Conservation (phyloP, 2,329 filamentous ascomycete species). For the Leptodontidium sp. region DNA sequence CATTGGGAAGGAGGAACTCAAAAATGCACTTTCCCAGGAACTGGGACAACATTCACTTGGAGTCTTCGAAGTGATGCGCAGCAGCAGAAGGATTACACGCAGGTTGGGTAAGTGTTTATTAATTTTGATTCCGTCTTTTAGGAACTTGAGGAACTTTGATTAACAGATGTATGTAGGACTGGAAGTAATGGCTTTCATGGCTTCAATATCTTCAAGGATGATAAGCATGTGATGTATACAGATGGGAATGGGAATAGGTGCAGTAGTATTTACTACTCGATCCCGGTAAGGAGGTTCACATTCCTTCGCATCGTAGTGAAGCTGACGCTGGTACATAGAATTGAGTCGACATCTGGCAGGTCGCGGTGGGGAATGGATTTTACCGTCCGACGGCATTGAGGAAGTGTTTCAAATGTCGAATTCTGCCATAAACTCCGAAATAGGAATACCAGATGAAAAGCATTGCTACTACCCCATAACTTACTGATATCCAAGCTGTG, state of each 20-base stretch:
- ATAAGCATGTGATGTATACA: conserved; percentile 21
- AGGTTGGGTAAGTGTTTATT: conserved; percentile 16
- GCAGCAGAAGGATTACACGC: not conserved
- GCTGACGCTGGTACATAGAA: too few species aligned
- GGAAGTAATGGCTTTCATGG: conserved; percentile 17
- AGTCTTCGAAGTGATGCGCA: conserved; percentile 14
- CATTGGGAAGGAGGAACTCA: conserved; percentile 15
- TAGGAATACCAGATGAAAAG: too few species aligned
- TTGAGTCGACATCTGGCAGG: too few species aligned
- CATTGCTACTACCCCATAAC: too few species aligned
- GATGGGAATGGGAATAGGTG: conserved; percentile 18
- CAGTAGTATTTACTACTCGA: conserved; percentile 19
- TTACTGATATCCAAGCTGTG: too few species aligned
- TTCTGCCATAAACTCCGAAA: too few species aligned
- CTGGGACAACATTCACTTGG: conserved; percentile 13
- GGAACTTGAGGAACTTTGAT: not conserved
- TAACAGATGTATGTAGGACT: not conserved
- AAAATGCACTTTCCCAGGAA: conserved; percentile 16
- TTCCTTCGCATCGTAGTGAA: too few species aligned
- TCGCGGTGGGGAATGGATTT: too few species aligned
- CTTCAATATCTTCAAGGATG: conserved; percentile 19
- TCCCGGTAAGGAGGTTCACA: not conserved
- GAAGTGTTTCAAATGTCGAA: too few species aligned
- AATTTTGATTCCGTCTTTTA: not conserved
- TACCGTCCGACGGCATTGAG: too few species aligned